These are phyloP conservation scores for Tylopilus rubrobrunneus DNA, from an alignment of 768 basidiomycete species.

Conservation along the genomic window DNA sequence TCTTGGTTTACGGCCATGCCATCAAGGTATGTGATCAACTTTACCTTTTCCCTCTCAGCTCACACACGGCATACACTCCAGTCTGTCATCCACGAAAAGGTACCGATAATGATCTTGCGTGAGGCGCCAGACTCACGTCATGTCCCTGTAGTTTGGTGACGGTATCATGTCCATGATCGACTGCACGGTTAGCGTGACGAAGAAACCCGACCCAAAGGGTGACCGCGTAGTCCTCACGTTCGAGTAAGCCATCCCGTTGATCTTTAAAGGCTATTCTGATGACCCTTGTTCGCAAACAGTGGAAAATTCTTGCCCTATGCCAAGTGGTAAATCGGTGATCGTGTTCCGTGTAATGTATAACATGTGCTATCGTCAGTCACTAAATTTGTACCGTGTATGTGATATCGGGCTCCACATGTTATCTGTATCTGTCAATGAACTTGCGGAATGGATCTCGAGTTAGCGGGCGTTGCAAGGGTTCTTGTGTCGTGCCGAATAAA, in stretches of 20 bases:
- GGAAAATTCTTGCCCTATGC: conserved; percentile 77
- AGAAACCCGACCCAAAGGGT: conserved; percentile 72
- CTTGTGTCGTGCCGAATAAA: no score
- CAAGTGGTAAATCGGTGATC: conserved; percentile 46
- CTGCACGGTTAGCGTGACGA: conserved; percentile 64
- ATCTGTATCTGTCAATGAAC: no score
- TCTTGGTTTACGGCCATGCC: conserved; percentile 73
- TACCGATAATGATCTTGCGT: conserved; percentile 15
- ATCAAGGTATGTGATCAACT: conserved; percentile 54
- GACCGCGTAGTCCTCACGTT: conserved; percentile 78
- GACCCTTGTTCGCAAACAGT: conserved; percentile 33
- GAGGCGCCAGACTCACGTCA: not conserved
- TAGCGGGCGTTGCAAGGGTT: no score
- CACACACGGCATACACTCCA: conserved; percentile 17
- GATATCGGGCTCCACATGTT: not conserved
- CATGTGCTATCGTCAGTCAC: conserved; percentile 2
- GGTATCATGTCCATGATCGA: conserved; percentile 91
- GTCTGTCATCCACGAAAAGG: conserved; percentile 79
- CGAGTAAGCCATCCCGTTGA: conserved; percentile 49
- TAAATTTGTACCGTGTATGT: not conserved
- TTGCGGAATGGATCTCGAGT: no score
- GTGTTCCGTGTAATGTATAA: not conserved
- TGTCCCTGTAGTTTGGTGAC: conserved; percentile 61
- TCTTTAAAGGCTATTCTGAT: not conserved
- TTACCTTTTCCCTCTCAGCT: not conserved